A percentile compares a stretch with the other conserved stretches of the same genome.
phyloP scores from a whole-genome alignment of 768 basidiomycete genomes.

The Hericium alpestre region DNA sequence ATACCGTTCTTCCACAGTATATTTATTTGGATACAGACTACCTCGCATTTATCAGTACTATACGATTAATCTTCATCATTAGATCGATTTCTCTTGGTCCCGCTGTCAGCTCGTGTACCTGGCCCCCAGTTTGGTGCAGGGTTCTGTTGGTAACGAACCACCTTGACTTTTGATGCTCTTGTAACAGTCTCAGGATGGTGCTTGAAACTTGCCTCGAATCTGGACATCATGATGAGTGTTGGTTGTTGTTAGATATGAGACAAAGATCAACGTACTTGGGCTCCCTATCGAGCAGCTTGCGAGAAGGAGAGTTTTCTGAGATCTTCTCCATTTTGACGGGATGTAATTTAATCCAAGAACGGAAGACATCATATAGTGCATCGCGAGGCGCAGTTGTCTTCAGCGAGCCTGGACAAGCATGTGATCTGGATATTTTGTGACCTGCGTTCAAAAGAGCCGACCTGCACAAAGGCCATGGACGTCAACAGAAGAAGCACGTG shows the following conservation, averaged over 20 bases:
- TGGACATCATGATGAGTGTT: conserved; percentile 17
- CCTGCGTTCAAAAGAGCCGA: conserved; percentile 86
- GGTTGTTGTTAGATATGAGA: background rate
- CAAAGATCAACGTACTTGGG: conserved; percentile 40
- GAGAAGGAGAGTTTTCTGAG: conserved; percentile 60
- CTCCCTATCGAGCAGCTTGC: conserved; percentile 55
- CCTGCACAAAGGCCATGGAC: conserved; percentile 27
- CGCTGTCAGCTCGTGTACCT: conserved; percentile 45
- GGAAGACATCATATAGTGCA: conserved; percentile 72
- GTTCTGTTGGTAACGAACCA: conserved; percentile 86
- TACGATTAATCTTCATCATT: conserved; percentile 16
- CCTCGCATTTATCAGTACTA: conserved; percentile 8
- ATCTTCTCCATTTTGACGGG: conserved; percentile 83
- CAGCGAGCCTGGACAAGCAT: conserved; percentile 79
- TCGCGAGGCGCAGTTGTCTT: conserved; percentile 74
- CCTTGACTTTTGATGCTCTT: conserved; percentile 53
- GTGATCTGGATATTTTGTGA: conserved; percentile 79
- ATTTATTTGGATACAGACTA: conserved; percentile 5
- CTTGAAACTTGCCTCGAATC: conserved; percentile 61
- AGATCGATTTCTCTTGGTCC: conserved; percentile 33
- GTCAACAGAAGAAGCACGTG: background rate
- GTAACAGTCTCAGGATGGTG: conserved; percentile 58
- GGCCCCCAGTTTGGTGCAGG: conserved; percentile 94
- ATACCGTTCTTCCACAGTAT: background rate
- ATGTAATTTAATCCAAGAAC: conserved; percentile 73